phyloP scores from a whole-genome alignment of 768 basidiomycete species.

The Tulasnella sp. region DNA sequence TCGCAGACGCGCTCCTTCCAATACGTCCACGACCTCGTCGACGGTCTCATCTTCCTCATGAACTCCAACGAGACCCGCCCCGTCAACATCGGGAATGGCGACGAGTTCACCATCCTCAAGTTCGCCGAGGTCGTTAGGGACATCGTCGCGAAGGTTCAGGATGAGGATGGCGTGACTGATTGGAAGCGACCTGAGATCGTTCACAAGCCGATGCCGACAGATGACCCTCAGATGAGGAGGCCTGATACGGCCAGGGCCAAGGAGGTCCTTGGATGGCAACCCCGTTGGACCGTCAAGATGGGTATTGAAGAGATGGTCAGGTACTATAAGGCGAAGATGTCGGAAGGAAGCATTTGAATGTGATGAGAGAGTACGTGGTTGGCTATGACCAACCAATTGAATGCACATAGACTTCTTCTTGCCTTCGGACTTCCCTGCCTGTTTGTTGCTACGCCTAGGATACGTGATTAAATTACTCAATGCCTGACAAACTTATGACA shows the following conservation, averaged over 20 bases:
- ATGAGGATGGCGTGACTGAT: slow-evolving; percentile 54
- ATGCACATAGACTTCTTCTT: too few species aligned
- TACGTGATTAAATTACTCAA: too few species aligned
- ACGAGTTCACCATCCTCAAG: slow-evolving; percentile 92
- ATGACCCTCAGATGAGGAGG: slow-evolving; percentile 89
- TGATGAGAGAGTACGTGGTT: not conserved
- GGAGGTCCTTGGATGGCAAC: slow-evolving; percentile 76
- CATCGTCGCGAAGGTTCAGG: slow-evolving; percentile 86
- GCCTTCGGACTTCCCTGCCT: too few species aligned
- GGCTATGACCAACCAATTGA: too few species aligned
- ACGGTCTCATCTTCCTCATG: slow-evolving; percentile 90
- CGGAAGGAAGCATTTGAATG: slow-evolving; percentile 43
- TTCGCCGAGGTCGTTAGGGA: slow-evolving; percentile 90
- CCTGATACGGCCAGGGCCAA: slow-evolving; percentile 91
- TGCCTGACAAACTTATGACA: too few species aligned
- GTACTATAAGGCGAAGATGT: slow-evolving; percentile 86
- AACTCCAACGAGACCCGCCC: slow-evolving; percentile 88
- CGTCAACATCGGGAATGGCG: slow-evolving; percentile 90
- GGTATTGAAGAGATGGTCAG: slow-evolving; percentile 91
- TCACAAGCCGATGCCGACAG: slow-evolving; percentile 72
- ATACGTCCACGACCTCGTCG: slow-evolving; percentile 95
- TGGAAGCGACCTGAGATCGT: slow-evolving; percentile 52
- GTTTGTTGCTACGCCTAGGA: too few species aligned
- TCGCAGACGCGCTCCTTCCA: slow-evolving; percentile 92
- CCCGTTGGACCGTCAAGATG: slow-evolving; percentile 85